Percentiles rank a stretch among this genome's conserved stretches.
Evolutionary conservation across 2,329 filamentous ascomycete genomes (phyloP).

Genomic region (Clonostachys rhizophaga): DNA sequence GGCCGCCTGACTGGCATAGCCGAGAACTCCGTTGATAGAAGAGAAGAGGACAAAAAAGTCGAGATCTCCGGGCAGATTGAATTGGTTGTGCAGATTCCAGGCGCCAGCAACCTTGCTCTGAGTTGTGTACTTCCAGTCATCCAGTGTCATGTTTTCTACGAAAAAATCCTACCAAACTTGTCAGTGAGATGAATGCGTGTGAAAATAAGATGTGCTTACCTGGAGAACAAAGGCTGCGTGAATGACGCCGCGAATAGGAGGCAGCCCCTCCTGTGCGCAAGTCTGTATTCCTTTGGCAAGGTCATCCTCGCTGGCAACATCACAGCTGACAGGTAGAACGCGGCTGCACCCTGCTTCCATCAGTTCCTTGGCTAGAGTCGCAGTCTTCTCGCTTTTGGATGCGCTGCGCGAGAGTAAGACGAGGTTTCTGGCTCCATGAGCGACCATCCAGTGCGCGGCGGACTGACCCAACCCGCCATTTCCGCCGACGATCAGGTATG

Average conservation of each 20-base stretch:
- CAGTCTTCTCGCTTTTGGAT: constrained; percentile 30
- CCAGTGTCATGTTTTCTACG: constrained; percentile 25
- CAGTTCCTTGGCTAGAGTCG: constrained; percentile 33
- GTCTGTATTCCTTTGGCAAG: constrained; percentile 7
- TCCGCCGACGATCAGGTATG: constrained; percentile 14
- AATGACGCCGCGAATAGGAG: constrained; percentile 15
- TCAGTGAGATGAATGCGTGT: no score
- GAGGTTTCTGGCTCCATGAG: constrained; percentile 39
- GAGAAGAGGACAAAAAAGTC: constrained; percentile 39
- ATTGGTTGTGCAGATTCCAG: constrained; percentile 29
- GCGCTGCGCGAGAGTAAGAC: constrained; percentile 43
- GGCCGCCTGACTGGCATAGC: constrained; percentile 23
- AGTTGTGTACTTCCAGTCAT: constrained; percentile 21
- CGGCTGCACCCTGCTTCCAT: constrained; percentile 1
- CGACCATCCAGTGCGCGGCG: constrained; percentile 42
- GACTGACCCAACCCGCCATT: constrained; percentile 10
- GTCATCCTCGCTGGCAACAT: constrained; percentile 30
- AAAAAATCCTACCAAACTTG: constrained; percentile 10
- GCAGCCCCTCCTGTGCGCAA: constrained; percentile 8
- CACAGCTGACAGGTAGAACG: constrained; percentile 22
- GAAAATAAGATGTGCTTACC: no score
- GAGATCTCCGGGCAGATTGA: constrained; percentile 8
- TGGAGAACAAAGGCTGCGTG: constrained; percentile 10
- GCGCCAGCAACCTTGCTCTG: constrained; percentile 30
- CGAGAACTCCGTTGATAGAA: constrained; percentile 23